Evolutionary conservation across 179 eudicot species (phyloP).

Genomic region (Corrigiola litoralis): DNA sequence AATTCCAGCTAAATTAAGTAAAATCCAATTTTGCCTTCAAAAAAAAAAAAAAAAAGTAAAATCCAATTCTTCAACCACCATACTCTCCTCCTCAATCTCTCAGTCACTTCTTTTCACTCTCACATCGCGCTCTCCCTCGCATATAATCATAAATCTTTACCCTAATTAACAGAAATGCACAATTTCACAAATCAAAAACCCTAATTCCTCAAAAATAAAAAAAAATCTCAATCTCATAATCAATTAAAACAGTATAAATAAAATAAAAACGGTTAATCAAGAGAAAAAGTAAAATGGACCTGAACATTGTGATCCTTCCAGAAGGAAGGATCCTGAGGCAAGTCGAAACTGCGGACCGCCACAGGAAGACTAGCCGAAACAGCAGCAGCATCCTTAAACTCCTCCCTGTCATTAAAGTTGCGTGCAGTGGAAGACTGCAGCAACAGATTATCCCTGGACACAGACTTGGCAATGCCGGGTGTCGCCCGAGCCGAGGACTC

Average conservation of each 20-base stretch:
- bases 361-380: no score
- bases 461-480: constrained; percentile 55
- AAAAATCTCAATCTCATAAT: no score
- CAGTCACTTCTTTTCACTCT: neutral
- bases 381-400: constrained; percentile 24
- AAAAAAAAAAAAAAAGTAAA: no score
- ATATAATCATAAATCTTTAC: neutral
- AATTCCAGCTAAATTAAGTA: no score
- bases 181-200: constrained; percentile 10
- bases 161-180: constrained; percentile 1
- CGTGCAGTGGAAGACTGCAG: constrained; percentile 33
- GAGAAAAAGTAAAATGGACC: constrained; percentile 29
- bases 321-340: constrained; percentile 75
- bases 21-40: no score
- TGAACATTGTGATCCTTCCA: constrained; percentile 98
- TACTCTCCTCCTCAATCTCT: neutral
- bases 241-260: neutral
- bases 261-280: neutral
- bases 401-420: constrained; percentile 27
- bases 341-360: constrained; percentile 53
- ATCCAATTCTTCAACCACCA: neutral
- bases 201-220: constrained; percentile 1
- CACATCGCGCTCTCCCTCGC: neutral
- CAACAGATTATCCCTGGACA: constrained; percentile 38
- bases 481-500: constrained; percentile 51